Evolutionary conservation across 2,329 filamentous ascomycete genomes (phyloP), one percentile per base, ranked within the genome.

Genomic region (Fusarium sp.): DNA sequence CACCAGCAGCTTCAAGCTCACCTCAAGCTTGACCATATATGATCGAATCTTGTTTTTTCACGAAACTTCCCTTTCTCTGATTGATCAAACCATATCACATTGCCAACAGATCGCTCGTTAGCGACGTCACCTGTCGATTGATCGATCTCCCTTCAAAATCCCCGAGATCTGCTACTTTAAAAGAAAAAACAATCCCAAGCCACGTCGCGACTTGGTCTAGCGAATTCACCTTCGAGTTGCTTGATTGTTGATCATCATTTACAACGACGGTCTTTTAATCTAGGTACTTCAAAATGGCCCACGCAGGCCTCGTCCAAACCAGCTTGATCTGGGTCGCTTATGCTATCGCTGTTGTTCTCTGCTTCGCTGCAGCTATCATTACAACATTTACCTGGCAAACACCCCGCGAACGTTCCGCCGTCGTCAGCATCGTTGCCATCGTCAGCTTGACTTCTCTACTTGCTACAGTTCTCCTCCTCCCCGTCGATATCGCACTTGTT

Each of bases 271-370:
- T 30, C 41, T 63, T 54, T 11, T 23, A n/a, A 23, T n/a, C 8
- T 45, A 37, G 44, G 23, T 23, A 23, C 23, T 42, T 67, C 74
- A 73, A 58, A 67, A 83, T 83, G 81, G 82, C 82, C 71, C 76
- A 81, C 76, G 85, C 86, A 68, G 86, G 86, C 77, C 85, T 96
- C 79, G 89, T 98, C 69, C 94, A 97, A 80, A 92, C 92, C 60
- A 93, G 93, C 78, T 87, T 98, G 73, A 98, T 98, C 81, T 99
- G 96, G 96, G 91, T 96, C 69, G 90, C 95, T 58, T 99, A 98
- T 81, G 93, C 92, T 67, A 88, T 95, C 65, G 95, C 93, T 60
- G 87, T 98, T 53, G 91, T 81, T 67, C 83, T 97, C 60, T 89
- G 95, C 69, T 88, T 97, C 55, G 83, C 91, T 71, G 91, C 94